These are phyloP conservation scores for Elsinoe necatrix DNA, from an alignment of 2,329 filamentous ascomycete species.

Conservation along the genomic window DNA sequence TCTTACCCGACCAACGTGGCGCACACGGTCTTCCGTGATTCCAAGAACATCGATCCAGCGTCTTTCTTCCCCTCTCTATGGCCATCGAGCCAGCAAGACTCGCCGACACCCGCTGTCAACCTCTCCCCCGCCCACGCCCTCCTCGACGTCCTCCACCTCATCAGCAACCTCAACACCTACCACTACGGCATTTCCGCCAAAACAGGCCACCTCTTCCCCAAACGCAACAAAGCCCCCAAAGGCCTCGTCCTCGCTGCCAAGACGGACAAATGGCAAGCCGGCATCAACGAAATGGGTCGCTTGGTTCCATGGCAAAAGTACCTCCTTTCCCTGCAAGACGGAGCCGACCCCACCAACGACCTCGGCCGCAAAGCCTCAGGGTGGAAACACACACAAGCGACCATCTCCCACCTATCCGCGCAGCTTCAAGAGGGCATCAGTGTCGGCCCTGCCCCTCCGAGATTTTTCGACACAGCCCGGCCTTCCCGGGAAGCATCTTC, in stretches of 20 bases:
- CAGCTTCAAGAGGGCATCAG: background rate
- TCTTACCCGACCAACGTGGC: background rate
- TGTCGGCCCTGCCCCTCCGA: background rate
- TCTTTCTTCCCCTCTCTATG: slow-evolving; percentile 14
- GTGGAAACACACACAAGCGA: slow-evolving; percentile 43
- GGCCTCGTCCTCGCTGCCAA: slow-evolving; percentile 16
- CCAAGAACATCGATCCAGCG: background rate
- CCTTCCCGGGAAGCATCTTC: background rate
- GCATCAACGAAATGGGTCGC: slow-evolving; percentile 17
- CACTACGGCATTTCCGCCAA: slow-evolving; percentile 43
- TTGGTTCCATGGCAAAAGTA: slow-evolving; percentile 27
- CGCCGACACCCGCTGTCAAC: slow-evolving; percentile 18
- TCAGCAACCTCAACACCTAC: slow-evolving; percentile 38
- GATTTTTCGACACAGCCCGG: background rate
- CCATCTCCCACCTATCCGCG: slow-evolving; percentile 26
- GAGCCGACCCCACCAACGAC: slow-evolving; percentile 50
- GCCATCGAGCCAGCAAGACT: slow-evolving; percentile 19
- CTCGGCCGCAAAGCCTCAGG: slow-evolving; percentile 42
- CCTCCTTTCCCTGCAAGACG: slow-evolving; percentile 51
- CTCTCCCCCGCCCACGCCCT: slow-evolving; percentile 37
- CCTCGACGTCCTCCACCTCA: slow-evolving; percentile 44
- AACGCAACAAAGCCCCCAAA: slow-evolving; percentile 26
- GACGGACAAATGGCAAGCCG: slow-evolving; percentile 2
- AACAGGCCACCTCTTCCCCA: slow-evolving; percentile 37
- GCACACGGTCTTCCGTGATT: background rate